Evolutionary conservation across 106 monocot species (phyloP).

Genomic region (Dioscorea alata): DNA sequence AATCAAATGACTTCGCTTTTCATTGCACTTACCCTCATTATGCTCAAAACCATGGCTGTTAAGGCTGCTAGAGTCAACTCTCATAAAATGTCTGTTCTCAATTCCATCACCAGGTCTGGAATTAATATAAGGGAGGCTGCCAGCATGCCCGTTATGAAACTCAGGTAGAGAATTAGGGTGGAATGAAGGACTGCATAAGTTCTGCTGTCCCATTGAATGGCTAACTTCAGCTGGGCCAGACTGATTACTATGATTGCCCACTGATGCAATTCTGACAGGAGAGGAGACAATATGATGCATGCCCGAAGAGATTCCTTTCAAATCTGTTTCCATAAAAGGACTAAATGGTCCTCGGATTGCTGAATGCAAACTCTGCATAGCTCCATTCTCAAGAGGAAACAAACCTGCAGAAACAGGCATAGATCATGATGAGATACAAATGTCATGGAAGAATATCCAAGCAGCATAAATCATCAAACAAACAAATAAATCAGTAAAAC

Average conservation of each 20-base stretch:
- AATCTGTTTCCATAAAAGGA: not conserved
- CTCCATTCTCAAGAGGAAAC: slow-evolving; percentile 32
- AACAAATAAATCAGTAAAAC: not conserved
- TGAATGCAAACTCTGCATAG: slow-evolving; percentile 33
- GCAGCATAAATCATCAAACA: too few species aligned
- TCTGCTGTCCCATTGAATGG: slow-evolving; percentile 51
- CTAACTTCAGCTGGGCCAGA: slow-evolving; percentile 26
- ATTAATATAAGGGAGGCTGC: slow-evolving; percentile 44
- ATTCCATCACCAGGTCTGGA: slow-evolving; percentile 36
- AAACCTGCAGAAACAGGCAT: slow-evolving; percentile 23
- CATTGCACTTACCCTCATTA: slow-evolving; percentile 31
- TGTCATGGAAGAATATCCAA: too few species aligned
- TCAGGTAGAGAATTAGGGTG: slow-evolving; percentile 82
- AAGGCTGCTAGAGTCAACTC: slow-evolving; percentile 37
- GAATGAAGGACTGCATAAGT: slow-evolving; percentile 41
- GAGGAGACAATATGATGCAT: slow-evolving; percentile 41
- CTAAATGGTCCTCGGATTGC: slow-evolving; percentile 19
- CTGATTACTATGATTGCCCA: slow-evolving; percentile 30
- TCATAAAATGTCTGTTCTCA: slow-evolving; percentile 38
- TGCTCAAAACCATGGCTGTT: slow-evolving; percentile 40
- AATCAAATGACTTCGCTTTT: not conserved
- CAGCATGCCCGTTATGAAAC: slow-evolving; percentile 34
- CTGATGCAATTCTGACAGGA: slow-evolving; percentile 26
- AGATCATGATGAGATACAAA: too few species aligned
- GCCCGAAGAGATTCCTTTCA: slow-evolving; percentile 20